Base-by-base conservation (phyloP, 441 rosid genomes). In the Erodium texanum region DNA sequence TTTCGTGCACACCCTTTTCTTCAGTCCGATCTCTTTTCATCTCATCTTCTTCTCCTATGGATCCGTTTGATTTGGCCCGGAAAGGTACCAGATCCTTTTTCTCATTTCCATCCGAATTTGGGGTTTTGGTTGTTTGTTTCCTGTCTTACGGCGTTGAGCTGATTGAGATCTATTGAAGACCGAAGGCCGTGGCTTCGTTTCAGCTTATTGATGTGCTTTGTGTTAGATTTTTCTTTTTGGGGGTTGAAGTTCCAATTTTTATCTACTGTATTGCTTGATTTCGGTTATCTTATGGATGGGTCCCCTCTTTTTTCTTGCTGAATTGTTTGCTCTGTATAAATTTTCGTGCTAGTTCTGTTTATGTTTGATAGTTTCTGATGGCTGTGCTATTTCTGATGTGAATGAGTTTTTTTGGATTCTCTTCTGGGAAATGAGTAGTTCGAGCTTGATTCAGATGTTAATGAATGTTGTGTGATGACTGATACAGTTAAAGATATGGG, bases 31-130 rank as follows among this genome's bases (percentile, higher is more conserved):
- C 29, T 4, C 29, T 27, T 27, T 27, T 27, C 29, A 1, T 27
- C 29, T 24, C 66, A 23, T 23, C 27, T 73, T 62, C 18, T 66
- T 18, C 7, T 69, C 68, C 24, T 50, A 90, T 86, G 95, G 90
- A 88, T 82, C 89, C 85, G 62, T 86, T 83, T 69, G 77, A 82
- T 84, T 84, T 86, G 81, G 77, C 88, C 75, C 85, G 83, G 19
- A 83, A 87, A 87, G 95, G 93, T 86, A 84, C 70, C 68, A 69
- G 29, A 27, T 7, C 62, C 45, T 7, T 36, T 0, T 2, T 24
- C n/a, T 61, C 52, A 2, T 16, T 2, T 65, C 36, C 69, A 1
- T 27, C 38, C 58, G 41, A 22, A 32, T 27, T 10, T 27, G 66
- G 66, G 34, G 76, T 69, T n/a, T 43, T 11, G 2, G 4, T 59